phyloP scores from a whole-genome alignment of 345 rosid species.

The Ceriops decandra region DNA sequence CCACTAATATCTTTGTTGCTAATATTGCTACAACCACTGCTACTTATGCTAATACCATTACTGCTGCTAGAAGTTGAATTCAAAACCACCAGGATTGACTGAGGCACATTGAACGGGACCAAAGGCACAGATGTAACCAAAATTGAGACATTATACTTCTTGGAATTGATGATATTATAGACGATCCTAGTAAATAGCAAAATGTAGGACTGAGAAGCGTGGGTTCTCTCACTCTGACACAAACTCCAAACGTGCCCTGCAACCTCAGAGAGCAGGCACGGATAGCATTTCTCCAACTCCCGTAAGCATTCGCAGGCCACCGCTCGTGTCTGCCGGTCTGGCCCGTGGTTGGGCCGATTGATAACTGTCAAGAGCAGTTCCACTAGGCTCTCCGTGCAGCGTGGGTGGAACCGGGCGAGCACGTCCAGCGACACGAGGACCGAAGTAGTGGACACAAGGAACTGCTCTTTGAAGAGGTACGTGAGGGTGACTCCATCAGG shows the following conservation, averaged over 20 bases:
- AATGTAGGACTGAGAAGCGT: conserved; percentile 75
- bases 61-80: no score
- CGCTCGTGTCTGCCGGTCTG: conserved; percentile 80
- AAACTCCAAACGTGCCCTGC: conserved; percentile 82
- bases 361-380: conserved; percentile 66
- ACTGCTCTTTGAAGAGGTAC: conserved; percentile 68
- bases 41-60: background rate
- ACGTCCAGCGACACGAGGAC: conserved; percentile 58
- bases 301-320: conserved; percentile 84
- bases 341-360: conserved; percentile 85
- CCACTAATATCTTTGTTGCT: conserved; percentile 20
- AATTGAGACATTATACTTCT: conserved; percentile 61
- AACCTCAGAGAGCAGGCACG: conserved; percentile 71
- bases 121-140: conserved; percentile 67
- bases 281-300: conserved; percentile 66
- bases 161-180: conserved; percentile 48
- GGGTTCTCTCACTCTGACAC: conserved; percentile 89
- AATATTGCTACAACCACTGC: conserved; percentile 1
- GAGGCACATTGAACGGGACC: conserved; percentile 78
- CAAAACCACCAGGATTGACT: conserved; percentile 27
- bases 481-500: conserved; percentile 45
- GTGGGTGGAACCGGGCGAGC: conserved; percentile 26
- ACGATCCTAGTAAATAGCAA: conserved; percentile 65
- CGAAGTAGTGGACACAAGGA: conserved; percentile 73
- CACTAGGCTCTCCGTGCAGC: conserved; percentile 47